Base-by-base conservation (phyloP, 2,329 filamentous ascomycete species). In the Verruconis gallopava region DNA sequence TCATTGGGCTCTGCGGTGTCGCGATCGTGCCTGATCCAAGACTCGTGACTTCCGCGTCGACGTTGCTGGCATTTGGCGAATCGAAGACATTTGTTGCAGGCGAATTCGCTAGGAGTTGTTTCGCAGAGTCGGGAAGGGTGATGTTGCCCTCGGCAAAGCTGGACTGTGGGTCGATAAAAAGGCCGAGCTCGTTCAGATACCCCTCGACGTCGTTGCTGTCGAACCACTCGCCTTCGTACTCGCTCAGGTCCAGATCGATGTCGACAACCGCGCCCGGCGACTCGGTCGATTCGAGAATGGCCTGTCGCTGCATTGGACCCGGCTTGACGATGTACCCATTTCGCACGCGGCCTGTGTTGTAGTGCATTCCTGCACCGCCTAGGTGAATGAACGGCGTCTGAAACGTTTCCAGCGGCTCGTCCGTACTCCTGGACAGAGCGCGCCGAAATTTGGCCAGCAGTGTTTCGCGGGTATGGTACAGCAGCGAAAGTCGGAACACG, bases 181-280 rank as follows among this genome's bases (percentile, higher is more conserved):
- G 72, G 4, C 77, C 77, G 21, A 72, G 71, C 38, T 72, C 67
- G 32, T 69, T 70, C 2, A 93, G 62, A 53, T 86, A 91, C 11
- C 73, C 68, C 57, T 91, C 81, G 0, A 86, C 77, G 55, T 91
- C 85, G 45, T 83, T 72, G 0, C 77, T 64, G 53, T 91, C 83
- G 50, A 81, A 83, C 66, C 84, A 91, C 39, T 83, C 74, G 3
- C 82, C 82, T 45, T 81, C 72, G 46, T 79, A 81, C 0, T 75
- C 80, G 1, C 72, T 68, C 5, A 78, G 57, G 30, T 67, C 68
- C 49, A 81, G 65, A 13, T 66, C 63, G 21, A 61, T 61, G 2
- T 40, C 38, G 12, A 45, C 33, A 37, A 30, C 5, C 30, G 22
- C 37, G 12, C 38, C 43, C 9, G 38, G 19, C 5, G 33, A 20